Evolutionary conservation across 805 yeast genomes (phyloP).

Genomic region (Sporopachydermia quercuum): DNA sequence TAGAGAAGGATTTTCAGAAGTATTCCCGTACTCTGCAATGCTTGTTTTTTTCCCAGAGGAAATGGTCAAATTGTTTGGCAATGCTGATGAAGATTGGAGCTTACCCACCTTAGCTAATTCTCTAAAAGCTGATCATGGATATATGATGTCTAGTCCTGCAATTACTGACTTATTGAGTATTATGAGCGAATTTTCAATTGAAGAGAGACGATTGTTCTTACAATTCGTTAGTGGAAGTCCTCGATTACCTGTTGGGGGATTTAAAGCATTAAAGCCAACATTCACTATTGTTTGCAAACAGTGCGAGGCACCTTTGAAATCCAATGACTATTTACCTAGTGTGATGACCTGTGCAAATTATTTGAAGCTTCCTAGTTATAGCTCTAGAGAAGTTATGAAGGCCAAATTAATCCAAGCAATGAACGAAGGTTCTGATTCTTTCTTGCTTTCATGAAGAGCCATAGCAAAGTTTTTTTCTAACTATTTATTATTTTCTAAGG

Average conservation of each 20-base stretch:
- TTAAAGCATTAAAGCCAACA: constrained; percentile 64
- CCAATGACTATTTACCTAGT: constrained; percentile 82
- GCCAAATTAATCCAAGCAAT: constrained; percentile 53
- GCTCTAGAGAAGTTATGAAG: constrained; percentile 43
- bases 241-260: constrained; percentile 86
- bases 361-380: constrained; percentile 75
- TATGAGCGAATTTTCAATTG: constrained; percentile 35
- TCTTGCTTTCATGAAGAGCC: constrained; percentile 45
- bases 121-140: constrained; percentile 84
- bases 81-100: constrained; percentile 75
- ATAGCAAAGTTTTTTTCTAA: neutral
- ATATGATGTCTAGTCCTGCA: constrained; percentile 48
- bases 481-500: neutral
- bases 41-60: constrained; percentile 63
- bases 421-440: constrained; percentile 79
- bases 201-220: constrained; percentile 56
- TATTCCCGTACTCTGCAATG: constrained; percentile 66
- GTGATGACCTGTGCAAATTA: constrained; percentile 98
- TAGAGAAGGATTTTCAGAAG: constrained; percentile 65
- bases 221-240: constrained; percentile 93
- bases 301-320: constrained; percentile 44
- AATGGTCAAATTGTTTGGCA: constrained; percentile 56
- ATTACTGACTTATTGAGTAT: constrained; percentile 48
- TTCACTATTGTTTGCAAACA: constrained; percentile 78
- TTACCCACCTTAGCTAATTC: constrained; percentile 36